Evolutionary conservation across 2,329 filamentous ascomycete genomes (phyloP).

Genomic region (Alternaria triticimaculans): DNA sequence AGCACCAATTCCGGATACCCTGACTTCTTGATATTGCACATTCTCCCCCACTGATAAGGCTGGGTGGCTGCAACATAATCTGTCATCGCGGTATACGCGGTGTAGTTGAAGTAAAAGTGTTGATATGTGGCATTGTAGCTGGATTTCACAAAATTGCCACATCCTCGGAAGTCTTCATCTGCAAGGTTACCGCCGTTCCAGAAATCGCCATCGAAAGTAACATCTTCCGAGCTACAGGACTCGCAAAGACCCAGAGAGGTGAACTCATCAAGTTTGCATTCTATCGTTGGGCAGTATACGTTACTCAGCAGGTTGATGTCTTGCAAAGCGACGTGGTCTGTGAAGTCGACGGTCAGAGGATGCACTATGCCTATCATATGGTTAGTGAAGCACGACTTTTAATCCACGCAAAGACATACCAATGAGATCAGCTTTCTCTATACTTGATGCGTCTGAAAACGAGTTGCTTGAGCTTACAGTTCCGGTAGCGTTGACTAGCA

Average conservation of each 20-base stretch:
- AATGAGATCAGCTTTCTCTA: neutral
- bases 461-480: neutral
- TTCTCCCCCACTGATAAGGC: rapidly evolving
- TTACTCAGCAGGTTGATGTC: neutral
- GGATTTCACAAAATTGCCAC: too few species aligned
- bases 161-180: too few species aligned
- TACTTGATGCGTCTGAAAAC: neutral
- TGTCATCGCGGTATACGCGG: neutral
- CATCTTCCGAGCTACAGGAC: rapidly evolving
- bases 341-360: neutral
- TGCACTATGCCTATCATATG: rapidly evolving
- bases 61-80: neutral
- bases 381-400: neutral
- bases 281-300: neutral
- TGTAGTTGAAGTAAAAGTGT: too few species aligned
- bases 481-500: neutral
- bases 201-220: rapidly evolving
- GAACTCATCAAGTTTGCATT: neutral
- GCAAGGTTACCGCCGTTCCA: neutral
- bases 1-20: neutral
- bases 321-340: neutral
- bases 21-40: rapidly evolving
- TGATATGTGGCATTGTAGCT: too few species aligned
- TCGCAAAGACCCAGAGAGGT: neutral
- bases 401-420: neutral